Percentiles rank a stretch among this genome's conserved stretches.
Conservation (phyloP, 2,329 filamentous ascomycete genomes). For the Beauveria pseudobassiana region DNA sequence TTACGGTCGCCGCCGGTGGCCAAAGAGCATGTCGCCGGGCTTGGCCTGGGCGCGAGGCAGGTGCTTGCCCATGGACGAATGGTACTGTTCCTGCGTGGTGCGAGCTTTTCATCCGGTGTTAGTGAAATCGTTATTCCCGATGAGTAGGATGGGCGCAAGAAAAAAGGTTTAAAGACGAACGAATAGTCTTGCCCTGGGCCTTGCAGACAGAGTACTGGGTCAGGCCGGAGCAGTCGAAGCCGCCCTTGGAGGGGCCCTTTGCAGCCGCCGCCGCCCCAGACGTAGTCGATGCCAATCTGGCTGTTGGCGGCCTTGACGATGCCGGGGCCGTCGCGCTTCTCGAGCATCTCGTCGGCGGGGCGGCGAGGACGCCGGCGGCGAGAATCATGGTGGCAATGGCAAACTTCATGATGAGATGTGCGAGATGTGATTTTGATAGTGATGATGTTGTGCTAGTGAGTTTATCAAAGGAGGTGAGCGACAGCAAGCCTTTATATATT, state of each 20-base stretch:
- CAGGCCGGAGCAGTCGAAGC: constrained; percentile 16
- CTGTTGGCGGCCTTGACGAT: constrained; percentile 14
- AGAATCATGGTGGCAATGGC: constrained; percentile 1
- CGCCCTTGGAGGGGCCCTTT: constrained; percentile 15
- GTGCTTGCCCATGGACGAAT: constrained; percentile 16
- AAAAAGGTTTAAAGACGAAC: background rate
- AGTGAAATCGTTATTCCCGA: background rate
- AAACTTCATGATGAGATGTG: constrained; percentile 9
- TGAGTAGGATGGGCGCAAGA: background rate
- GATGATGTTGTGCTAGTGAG: background rate
- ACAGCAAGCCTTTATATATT: background rate
- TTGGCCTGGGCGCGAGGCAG: constrained; percentile 13
- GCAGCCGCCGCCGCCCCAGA: constrained; percentile 15
- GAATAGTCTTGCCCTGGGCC: constrained; percentile 16
- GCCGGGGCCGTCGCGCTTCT: constrained; percentile 14
- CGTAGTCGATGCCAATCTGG: constrained; percentile 12
- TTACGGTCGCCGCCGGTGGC: constrained; percentile 14
- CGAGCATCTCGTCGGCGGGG: constrained; percentile 7
- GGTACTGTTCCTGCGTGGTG: constrained; percentile 14
- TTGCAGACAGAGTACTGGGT: constrained; percentile 16
- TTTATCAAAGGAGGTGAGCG: background rate
- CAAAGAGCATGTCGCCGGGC: constrained; percentile 16
- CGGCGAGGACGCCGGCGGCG: constrained; percentile 9
- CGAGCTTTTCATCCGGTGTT: constrained; percentile 4
- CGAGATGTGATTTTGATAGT: background rate